A percentile compares a stretch with the other conserved stretches of the same genome.
Evolutionary conservation across 2,329 filamentous ascomycete genomes (phyloP).

Genomic region (Phaeosphaeriaceae sp.): DNA sequence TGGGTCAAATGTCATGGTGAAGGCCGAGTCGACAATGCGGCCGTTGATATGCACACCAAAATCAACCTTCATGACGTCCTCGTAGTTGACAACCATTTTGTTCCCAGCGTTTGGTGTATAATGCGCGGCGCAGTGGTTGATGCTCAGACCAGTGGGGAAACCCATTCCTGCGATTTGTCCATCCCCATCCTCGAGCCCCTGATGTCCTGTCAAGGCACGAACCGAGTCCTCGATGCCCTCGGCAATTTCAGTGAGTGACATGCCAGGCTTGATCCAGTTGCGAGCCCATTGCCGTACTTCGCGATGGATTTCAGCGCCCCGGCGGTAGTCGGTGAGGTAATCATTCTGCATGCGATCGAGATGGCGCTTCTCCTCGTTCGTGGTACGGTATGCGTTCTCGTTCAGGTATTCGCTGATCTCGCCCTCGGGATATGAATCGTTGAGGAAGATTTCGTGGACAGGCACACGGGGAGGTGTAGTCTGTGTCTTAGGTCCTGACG

Average conservation of each 20-base stretch:
- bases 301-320: constrained; percentile 86
- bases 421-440: constrained; percentile 74
- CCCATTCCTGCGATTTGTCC: constrained; percentile 80
- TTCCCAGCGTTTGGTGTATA: constrained; percentile 88
- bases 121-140: constrained; percentile 86
- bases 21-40: constrained; percentile 73
- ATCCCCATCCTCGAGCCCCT: constrained; percentile 78
- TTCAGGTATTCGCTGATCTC: constrained; percentile 79
- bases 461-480: constrained; percentile 78
- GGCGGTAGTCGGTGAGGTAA: constrained; percentile 80
- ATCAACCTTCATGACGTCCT: constrained; percentile 77
- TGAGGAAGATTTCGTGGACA: constrained; percentile 75
- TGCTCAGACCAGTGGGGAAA: constrained; percentile 82
- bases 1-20: constrained; percentile 71
- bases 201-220: constrained; percentile 76
- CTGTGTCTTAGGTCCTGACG: constrained; percentile 67
- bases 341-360: constrained; percentile 81
- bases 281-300: constrained; percentile 86
- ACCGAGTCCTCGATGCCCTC: constrained; percentile 88
- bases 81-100: constrained; percentile 70
- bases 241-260: constrained; percentile 80
- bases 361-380: constrained; percentile 82
- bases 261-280: constrained; percentile 79
- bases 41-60: constrained; percentile 75
- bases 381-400: constrained; percentile 80